Percentiles rank a stretch among this genome's conserved stretches.
Evolutionary conservation across 2,329 filamentous ascomycete genomes (phyloP).

Genomic region (Neopestalotiopsis sp.): DNA sequence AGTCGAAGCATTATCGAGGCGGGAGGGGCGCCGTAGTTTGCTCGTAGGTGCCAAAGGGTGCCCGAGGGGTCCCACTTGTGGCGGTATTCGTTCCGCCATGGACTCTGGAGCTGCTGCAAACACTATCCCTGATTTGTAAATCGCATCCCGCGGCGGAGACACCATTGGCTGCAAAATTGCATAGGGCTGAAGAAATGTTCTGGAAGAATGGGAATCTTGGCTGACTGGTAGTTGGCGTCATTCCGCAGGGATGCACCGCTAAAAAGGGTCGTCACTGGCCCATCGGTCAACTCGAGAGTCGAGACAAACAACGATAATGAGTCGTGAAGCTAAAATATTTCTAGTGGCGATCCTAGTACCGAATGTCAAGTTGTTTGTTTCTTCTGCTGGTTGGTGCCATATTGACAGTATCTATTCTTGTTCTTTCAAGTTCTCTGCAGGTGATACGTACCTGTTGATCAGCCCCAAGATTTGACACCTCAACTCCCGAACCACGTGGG

Average conservation of each 20-base stretch:
- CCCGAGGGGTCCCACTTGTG: background rate
- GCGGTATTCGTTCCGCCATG: background rate
- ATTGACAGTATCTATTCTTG: background rate
- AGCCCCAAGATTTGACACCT: background rate
- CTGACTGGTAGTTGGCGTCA: slow-evolving; percentile 4
- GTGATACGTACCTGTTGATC: no score
- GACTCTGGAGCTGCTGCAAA: background rate
- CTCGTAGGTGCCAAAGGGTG: background rate
- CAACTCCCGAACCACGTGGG: background rate
- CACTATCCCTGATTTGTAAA: background rate
- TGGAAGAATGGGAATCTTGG: background rate
- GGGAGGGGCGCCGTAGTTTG: background rate
- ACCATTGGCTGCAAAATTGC: background rate
- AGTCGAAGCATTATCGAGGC: slow-evolving; percentile 10
- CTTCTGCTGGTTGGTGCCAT: background rate
- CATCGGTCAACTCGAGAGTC: background rate
- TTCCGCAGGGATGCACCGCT: background rate
- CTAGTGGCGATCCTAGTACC: background rate
- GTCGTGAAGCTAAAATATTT: background rate
- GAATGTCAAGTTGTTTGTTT: background rate
- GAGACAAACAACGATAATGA: background rate
- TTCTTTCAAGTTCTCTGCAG: background rate
- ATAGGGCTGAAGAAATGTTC: slow-evolving; percentile 4
- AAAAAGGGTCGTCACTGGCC: background rate
- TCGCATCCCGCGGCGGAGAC: background rate